Percentiles rank a stretch among this genome's conserved stretches.
These are phyloP conservation scores for Lactarius hatsudake DNA, from an alignment of 768 basidiomycete genomes.

Conservation along the genomic window DNA sequence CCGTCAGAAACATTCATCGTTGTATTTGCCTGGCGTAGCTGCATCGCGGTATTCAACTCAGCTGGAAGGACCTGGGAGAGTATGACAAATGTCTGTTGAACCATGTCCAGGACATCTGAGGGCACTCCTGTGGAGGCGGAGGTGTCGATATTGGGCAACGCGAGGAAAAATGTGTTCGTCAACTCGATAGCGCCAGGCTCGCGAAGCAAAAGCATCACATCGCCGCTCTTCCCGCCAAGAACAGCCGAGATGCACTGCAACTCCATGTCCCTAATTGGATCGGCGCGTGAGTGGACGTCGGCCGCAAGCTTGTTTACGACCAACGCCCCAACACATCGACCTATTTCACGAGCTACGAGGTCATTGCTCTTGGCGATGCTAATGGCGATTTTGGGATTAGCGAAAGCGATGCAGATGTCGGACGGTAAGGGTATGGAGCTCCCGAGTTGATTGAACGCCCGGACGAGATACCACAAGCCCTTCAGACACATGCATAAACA, in stretches of 20 bases:
- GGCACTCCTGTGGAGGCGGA: background rate
- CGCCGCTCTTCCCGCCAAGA: background rate
- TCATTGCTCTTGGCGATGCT: background rate
- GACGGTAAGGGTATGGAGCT: background rate
- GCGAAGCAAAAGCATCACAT: background rate
- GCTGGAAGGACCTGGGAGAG: background rate
- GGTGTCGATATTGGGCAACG: background rate
- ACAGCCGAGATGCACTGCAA: background rate
- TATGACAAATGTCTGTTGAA: background rate
- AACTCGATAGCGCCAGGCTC: background rate
- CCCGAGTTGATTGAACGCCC: background rate
- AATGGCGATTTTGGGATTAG: background rate
- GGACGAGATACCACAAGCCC: background rate
- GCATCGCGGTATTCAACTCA: no score
- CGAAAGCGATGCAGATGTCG: background rate
- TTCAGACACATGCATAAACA: background rate
- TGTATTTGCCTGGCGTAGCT: no score
- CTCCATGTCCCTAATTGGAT: background rate
- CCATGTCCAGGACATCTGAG: background rate
- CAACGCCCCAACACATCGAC: background rate
- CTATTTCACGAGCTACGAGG: background rate
- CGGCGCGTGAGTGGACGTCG: background rate
- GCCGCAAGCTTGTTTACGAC: background rate
- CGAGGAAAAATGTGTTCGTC: background rate
- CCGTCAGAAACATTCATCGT: background rate